These are phyloP conservation scores for Candida ortonii DNA, from an alignment of 805 yeast genomes.

Conservation along the genomic window DNA sequence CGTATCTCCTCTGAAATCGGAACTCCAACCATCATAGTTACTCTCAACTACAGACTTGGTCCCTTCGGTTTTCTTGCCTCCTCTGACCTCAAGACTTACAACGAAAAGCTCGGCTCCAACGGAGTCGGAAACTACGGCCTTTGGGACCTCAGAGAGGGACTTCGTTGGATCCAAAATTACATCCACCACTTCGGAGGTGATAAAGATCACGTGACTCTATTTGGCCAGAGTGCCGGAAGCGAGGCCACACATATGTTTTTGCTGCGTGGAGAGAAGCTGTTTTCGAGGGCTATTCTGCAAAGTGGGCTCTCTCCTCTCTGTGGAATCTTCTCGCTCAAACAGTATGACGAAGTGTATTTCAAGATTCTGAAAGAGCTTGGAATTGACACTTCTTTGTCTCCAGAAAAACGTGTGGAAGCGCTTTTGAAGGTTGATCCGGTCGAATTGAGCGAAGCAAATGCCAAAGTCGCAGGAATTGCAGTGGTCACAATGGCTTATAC, in stretches of 20 bases:
- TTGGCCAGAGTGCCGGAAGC: constrained; percentile 25
- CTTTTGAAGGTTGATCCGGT: constrained; percentile 7
- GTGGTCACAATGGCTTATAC: constrained; percentile 15
- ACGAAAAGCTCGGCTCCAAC: constrained; percentile 4
- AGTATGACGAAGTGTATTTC: constrained; percentile 15
- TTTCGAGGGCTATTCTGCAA: constrained; percentile 14
- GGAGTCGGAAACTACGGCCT: constrained; percentile 20
- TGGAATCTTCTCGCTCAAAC: constrained; percentile 14
- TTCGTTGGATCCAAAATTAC: constrained; percentile 20
- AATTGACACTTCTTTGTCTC: constrained; percentile 6
- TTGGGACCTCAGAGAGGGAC: constrained; percentile 22
- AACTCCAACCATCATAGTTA: constrained; percentile 12
- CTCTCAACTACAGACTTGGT: constrained; percentile 20
- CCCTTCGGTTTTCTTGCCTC: constrained; percentile 21
- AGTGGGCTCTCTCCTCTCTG: constrained; percentile 18
- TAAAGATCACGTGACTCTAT: constrained; percentile 16
- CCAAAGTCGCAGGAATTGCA: constrained; percentile 7
- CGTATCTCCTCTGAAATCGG: constrained; percentile 4
- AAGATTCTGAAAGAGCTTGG: constrained; percentile 14
- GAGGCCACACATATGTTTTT: constrained; percentile 9
- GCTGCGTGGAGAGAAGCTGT: constrained; percentile 7
- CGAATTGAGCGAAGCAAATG: constrained; percentile 10
- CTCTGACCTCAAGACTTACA: constrained; percentile 11
- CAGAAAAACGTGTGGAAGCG: constrained; percentile 5
- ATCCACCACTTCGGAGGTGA: constrained; percentile 24